Conservation (phyloP, 2,329 filamentous ascomycete species). For the Penicillium hordei region DNA sequence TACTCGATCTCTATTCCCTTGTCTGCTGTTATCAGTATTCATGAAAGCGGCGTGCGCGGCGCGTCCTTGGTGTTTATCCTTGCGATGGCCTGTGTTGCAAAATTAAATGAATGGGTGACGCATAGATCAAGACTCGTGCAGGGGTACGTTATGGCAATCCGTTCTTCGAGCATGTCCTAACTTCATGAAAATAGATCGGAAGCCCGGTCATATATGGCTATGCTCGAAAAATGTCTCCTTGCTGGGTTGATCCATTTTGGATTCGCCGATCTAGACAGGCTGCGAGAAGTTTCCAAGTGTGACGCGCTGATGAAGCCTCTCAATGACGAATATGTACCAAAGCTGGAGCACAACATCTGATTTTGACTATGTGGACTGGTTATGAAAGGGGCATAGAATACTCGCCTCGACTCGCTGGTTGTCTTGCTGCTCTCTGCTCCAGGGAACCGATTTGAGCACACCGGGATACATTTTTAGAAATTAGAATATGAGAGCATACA, state of each 20-base stretch:
- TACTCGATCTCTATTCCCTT: conserved; percentile 6
- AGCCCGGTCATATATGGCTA: not conserved
- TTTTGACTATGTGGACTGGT: too few relatives aligned
- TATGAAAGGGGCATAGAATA: not conserved
- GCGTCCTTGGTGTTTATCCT: not conserved
- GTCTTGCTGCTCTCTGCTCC: not conserved
- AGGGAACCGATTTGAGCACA: not conserved
- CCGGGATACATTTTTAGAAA: not conserved
- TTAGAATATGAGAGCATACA: not conserved
- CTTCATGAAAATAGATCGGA: not conserved
- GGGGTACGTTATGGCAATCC: not conserved
- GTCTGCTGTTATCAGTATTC: not conserved
- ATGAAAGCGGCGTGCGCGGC: not conserved
- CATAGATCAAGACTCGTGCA: not conserved
- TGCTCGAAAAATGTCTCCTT: not conserved
- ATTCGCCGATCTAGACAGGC: not conserved
- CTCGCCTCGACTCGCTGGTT: not conserved
- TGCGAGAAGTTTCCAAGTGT: not conserved
- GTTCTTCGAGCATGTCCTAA: not conserved
- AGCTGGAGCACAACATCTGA: not conserved
- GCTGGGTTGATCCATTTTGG: not conserved
- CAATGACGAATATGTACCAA: not conserved
- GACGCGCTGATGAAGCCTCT: not conserved
- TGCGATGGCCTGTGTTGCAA: not conserved
- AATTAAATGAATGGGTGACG: not conserved